Base-by-base conservation (phyloP, 805 yeast species). In the Cyberlindnera samutprakarnensis region DNA sequence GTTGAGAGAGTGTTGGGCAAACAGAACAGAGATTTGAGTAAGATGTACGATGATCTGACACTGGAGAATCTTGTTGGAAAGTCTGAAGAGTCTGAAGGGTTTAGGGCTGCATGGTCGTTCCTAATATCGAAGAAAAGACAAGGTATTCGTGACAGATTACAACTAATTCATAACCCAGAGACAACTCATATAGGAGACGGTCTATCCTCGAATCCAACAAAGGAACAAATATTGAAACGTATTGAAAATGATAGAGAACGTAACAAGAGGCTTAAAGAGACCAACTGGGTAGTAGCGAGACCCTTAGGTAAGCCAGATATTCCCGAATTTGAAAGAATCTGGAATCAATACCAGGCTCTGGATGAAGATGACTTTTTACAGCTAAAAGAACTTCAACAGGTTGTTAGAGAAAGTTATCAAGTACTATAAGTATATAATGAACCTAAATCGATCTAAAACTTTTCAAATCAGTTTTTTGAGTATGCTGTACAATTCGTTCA, bases 191-290 rank as follows among this genome's bases (percentile, higher is more conserved):
- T 16, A 5, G 20, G 11, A 8, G n/a, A 8, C 18, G 21, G 68
- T 74, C 28, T 85, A 79, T 43, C 74, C 83, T 8, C 20, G n/a
- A 8, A 30, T 7, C 40, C 61, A 18, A 44, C 65, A 2, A 51
- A 50, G 21, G 68, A 74, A 28, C 85, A 79, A 43, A 75, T 83
- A 13, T 52, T 86, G 13, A 68, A 73, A 23, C 62, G 97, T 38
- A 86, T 90, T 78, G 96, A 90, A 52, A 88, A 80, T 40, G 97
- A 90, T 53, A 64, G 98, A 44, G 98, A 90, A 53, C 64, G 95
- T 36, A 87, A 85, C 49, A 90, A 90, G 52, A 69, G 83, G 42
- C 71, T 81, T 11, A 86, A 88, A 45, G 96, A 90, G 47, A 72
- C 69, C 9, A 63, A 76, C 15, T 86, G 96, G 95, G 68, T 77